These are phyloP conservation scores for Elsinoe ampelina DNA, from an alignment of 2,329 filamentous ascomycete genomes.

Conservation along the genomic window DNA sequence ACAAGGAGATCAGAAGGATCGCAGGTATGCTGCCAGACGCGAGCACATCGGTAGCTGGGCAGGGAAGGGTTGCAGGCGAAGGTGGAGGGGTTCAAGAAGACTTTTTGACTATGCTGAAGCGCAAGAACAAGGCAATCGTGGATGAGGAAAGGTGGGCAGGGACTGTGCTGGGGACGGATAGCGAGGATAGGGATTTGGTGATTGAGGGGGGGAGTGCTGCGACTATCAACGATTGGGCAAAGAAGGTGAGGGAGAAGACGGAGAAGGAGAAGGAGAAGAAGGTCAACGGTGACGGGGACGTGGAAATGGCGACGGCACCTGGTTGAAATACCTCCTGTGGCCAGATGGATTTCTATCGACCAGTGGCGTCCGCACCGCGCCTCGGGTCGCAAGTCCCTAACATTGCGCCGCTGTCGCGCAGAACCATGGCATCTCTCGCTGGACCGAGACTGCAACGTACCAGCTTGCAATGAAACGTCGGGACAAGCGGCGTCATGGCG, in stretches of 20 bases:
- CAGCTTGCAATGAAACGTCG: too few species aligned
- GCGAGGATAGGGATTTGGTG: slow-evolving; percentile 60
- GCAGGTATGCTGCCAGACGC: slow-evolving; percentile 53
- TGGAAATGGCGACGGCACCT: slow-evolving; percentile 4
- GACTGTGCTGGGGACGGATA: slow-evolving; percentile 67
- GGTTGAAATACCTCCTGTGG: neutral
- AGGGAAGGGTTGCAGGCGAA: slow-evolving; percentile 37
- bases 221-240: slow-evolving; percentile 57
- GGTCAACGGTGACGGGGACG: neutral
- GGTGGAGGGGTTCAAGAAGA: slow-evolving; percentile 37
- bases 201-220: slow-evolving; percentile 68
- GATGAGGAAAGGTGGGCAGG: slow-evolving; percentile 80
- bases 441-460: too few species aligned
- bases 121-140: slow-evolving; percentile 82
- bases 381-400: too few species aligned
- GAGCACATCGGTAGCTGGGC: slow-evolving; percentile 29
- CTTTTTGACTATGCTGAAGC: slow-evolving; percentile 58
- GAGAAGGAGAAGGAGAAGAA: slow-evolving; percentile 4
- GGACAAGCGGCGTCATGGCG: too few species aligned
- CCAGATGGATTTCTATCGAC: too few species aligned
- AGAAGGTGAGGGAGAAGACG: slow-evolving; percentile 15
- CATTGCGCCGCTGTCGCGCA: too few species aligned
- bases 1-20: slow-evolving; percentile 72
- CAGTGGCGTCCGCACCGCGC: too few species aligned
- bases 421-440: too few species aligned